Conservation (phyloP, 441 rosid genomes). For the Arabidopsis hybrid region DNA sequence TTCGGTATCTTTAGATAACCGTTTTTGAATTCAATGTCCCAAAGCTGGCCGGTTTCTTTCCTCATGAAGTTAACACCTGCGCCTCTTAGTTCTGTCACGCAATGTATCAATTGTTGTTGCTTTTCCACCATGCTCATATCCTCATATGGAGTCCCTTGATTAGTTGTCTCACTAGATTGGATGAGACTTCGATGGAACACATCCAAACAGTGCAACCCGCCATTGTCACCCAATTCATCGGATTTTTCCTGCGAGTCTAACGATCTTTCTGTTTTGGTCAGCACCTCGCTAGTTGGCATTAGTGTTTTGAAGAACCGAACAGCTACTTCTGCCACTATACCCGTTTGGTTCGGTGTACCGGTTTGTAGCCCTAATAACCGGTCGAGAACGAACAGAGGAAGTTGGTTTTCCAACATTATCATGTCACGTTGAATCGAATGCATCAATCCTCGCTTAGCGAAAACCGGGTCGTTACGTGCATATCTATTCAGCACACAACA, state of each 20-base stretch:
- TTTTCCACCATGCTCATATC: conserved; percentile 63
- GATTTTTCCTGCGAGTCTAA: not conserved
- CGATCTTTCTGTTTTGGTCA: conserved; percentile 48
- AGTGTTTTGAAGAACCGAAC: conserved; percentile 70
- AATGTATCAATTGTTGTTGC: conserved; percentile 79
- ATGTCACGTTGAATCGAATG: conserved; percentile 82
- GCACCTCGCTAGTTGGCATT: conserved; percentile 74
- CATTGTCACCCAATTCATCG: conserved; percentile 54
- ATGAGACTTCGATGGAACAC: conserved; percentile 72
- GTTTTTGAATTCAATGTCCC: conserved; percentile 74
- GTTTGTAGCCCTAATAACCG: conserved; percentile 63
- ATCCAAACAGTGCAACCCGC: conserved; percentile 77
- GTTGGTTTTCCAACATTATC: conserved; percentile 86
- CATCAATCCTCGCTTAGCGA: conserved; percentile 76
- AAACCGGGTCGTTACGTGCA: conserved; percentile 69
- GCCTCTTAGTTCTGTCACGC: conserved; percentile 72
- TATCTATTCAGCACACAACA: conserved; percentile 41
- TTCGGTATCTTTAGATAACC: conserved; percentile 74
- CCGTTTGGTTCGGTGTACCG: conserved; percentile 57
- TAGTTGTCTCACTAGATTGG: not conserved
- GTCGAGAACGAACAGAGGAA: conserved; percentile 74
- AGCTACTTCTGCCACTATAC: conserved; percentile 61
- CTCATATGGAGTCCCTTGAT: conserved; percentile 39
- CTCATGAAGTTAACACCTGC: conserved; percentile 79
- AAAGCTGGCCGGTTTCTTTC: conserved; percentile 72